phyloP scores from a whole-genome alignment of 805 yeast species.

The Myxozyma mucilagina region DNA sequence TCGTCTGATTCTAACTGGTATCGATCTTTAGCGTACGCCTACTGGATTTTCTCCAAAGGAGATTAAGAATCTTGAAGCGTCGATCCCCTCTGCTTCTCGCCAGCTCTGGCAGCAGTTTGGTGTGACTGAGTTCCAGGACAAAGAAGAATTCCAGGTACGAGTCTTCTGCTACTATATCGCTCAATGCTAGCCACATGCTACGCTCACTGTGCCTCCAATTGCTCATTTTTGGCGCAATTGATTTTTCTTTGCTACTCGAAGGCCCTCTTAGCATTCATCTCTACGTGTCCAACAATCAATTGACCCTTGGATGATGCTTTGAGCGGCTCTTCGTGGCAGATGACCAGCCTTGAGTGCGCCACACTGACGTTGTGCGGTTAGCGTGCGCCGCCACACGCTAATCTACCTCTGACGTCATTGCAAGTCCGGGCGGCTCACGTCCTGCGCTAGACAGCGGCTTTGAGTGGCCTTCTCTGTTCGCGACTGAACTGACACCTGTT shows the following conservation, averaged over 20 bases:
- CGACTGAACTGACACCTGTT: not conserved
- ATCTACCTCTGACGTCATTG: too few relatives aligned
- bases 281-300: not conserved
- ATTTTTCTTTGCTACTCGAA: too few relatives aligned
- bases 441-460: not conserved
- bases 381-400: too few relatives aligned
- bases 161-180: not conserved
- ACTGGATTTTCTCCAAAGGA: slow-evolving; percentile 93
- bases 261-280: not conserved
- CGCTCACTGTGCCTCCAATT: not conserved
- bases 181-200: not conserved
- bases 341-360: too few relatives aligned
- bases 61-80: slow-evolving; percentile 75
- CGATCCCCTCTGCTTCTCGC: slow-evolving; percentile 77
- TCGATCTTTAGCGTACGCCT: slow-evolving; percentile 57
- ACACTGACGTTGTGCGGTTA: too few relatives aligned
- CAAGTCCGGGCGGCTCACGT: not conserved
- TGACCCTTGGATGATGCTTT: not conserved
- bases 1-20: not conserved
- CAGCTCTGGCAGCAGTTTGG: slow-evolving; percentile 74
- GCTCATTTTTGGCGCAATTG: too few relatives aligned
- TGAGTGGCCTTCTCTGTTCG: not conserved
- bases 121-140: slow-evolving; percentile 50
- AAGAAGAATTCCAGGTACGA: slow-evolving; percentile 51
- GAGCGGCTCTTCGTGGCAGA: too few relatives aligned